Conservation (phyloP, 1,284 basidiomycete species). For the Boletus smithii region DNA sequence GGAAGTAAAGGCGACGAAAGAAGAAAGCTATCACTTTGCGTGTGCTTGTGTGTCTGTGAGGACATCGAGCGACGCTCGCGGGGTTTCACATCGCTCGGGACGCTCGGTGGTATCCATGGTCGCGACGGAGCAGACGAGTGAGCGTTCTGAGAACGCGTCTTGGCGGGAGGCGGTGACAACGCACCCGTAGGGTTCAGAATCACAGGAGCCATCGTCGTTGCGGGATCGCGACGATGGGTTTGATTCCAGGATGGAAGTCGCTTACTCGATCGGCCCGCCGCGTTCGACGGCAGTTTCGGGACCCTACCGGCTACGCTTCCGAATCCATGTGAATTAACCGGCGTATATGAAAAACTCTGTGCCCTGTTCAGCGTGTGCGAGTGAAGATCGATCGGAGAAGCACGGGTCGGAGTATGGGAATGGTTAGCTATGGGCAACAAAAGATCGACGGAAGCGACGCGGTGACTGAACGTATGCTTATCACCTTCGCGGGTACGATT, state of each 20-base stretch:
- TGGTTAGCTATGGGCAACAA: constrained; percentile 6
- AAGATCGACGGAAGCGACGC: constrained; percentile 22
- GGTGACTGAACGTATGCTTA: constrained; percentile 13
- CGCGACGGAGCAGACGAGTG: neutral
- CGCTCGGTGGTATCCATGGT: neutral
- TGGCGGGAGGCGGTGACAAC: constrained; percentile 2
- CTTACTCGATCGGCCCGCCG: constrained; percentile 5
- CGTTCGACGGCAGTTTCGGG: constrained; percentile 12
- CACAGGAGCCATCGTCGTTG: constrained; percentile 1
- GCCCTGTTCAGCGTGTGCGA: constrained; percentile 6
- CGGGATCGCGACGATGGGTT: neutral
- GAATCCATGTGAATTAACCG: neutral
- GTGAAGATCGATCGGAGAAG: constrained; percentile 29
- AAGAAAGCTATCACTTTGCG: neutral
- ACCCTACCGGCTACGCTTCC: constrained; percentile 2
- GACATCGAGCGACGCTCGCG: constrained; percentile 5
- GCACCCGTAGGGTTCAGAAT: neutral
- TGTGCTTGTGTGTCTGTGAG: constrained; percentile 4
- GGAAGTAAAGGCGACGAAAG: neutral
- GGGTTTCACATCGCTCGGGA: neutral
- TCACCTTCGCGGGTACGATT: constrained; percentile 16
- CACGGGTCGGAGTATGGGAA: neutral
- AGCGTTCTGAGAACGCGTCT: neutral
- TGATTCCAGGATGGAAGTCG: constrained; percentile 19
- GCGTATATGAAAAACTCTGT: constrained; percentile 13